Percentiles rank a stretch among this genome's conserved stretches.
These are phyloP conservation scores for Microbotryum scabiosae DNA, from an alignment of 1,284 basidiomycete genomes.

Conservation along the genomic window DNA sequence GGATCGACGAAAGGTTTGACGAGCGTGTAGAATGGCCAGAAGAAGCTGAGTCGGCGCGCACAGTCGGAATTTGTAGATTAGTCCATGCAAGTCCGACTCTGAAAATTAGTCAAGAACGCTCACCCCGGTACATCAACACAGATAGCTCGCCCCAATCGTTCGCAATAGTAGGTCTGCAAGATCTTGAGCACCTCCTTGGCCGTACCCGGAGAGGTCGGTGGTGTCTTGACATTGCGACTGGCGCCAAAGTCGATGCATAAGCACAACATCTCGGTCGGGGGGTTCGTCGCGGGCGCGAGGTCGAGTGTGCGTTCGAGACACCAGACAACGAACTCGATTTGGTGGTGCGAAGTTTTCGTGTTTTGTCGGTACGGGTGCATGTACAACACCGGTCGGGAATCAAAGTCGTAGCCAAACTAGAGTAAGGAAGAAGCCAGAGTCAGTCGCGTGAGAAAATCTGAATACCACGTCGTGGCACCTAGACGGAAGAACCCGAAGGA, in stretches of 20 bases:
- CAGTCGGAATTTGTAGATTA: no score
- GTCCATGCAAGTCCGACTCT: no score
- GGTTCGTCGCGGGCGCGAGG: slow-evolving; percentile 32
- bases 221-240: slow-evolving; percentile 21
- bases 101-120: no score
- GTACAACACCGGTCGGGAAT: slow-evolving; percentile 41
- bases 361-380: slow-evolving; percentile 33
- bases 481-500: slow-evolving; percentile 19
- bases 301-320: slow-evolving; percentile 42
- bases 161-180: slow-evolving; percentile 37
- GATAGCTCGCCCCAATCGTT: slow-evolving; percentile 40
- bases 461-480: no score
- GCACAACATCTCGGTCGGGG: slow-evolving; percentile 27
- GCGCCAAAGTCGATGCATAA: slow-evolving; percentile 36
- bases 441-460: no score
- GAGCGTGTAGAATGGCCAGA: slow-evolving; percentile 32
- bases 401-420: slow-evolving; percentile 37
- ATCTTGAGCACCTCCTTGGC: slow-evolving; percentile 34
- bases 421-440: background rate
- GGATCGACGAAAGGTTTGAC: slow-evolving; percentile 42
- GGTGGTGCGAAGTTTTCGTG: slow-evolving; percentile 25
- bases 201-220: slow-evolving; percentile 32
- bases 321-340: slow-evolving; percentile 43
- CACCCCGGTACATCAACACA: slow-evolving; percentile 33
- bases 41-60: no score